These are phyloP conservation scores for Boletellus deceptivus DNA, from an alignment of 1,284 basidiomycete genomes.

Conservation along the genomic window DNA sequence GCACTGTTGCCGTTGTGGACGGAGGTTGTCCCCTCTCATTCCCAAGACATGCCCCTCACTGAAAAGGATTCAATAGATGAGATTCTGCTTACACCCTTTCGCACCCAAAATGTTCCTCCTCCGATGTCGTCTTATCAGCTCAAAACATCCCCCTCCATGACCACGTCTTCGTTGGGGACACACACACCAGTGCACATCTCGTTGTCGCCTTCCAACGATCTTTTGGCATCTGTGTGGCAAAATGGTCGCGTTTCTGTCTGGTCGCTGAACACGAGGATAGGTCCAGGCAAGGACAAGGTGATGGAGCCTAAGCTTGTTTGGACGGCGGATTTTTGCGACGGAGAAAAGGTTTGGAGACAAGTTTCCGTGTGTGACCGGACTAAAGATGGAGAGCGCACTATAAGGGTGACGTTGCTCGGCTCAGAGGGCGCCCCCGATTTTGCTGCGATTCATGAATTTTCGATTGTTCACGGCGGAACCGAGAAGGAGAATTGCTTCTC, in stretches of 20 bases:
- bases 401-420: constrained; percentile 19
- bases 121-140: constrained; percentile 87
- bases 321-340: constrained; percentile 36
- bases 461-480: background rate
- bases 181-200: constrained; percentile 61
- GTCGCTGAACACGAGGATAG: constrained; percentile 62
- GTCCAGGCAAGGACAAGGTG: constrained; percentile 59
- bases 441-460: constrained; percentile 19
- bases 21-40: constrained; percentile 59
- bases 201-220: constrained; percentile 58
- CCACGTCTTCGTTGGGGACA: background rate
- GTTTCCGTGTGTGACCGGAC: constrained; percentile 31
- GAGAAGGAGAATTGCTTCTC: constrained; percentile 7
- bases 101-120: constrained; percentile 91
- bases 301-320: constrained; percentile 59
- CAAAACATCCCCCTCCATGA: constrained; percentile 30
- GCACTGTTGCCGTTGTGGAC: constrained; percentile 88
- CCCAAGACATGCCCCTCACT: constrained; percentile 36
- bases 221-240: constrained; percentile 71
- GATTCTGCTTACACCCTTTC: constrained; percentile 90
- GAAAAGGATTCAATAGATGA: constrained; percentile 43
- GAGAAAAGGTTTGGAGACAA: constrained; percentile 37
- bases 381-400: constrained; percentile 2
- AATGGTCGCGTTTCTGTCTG: constrained; percentile 64
- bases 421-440: constrained; percentile 22